phyloP scores from a whole-genome alignment of 257 asterid genomes.

The Prunella vulgaris region DNA sequence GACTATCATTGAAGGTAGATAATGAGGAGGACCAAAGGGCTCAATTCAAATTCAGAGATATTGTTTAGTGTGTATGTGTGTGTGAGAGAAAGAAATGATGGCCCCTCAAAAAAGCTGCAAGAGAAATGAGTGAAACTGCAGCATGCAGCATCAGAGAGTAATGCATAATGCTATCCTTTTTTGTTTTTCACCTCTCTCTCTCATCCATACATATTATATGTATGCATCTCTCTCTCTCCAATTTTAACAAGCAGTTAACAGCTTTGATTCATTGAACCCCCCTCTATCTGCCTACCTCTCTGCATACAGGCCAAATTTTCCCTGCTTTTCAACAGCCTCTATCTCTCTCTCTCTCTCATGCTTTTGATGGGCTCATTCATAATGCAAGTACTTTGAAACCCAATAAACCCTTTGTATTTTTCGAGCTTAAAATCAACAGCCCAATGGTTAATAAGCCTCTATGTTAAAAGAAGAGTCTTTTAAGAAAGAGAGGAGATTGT shows the following conservation, averaged over 20 bases:
- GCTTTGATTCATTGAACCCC: no score
- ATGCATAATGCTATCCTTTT: conserved; percentile 18
- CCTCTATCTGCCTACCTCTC: conserved; percentile 24
- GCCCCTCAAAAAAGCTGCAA: conserved; percentile 76
- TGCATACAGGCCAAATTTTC: conserved; percentile 2
- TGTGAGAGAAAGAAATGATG: conserved; percentile 19
- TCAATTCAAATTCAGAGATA: not conserved
- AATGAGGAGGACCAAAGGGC: conserved; percentile 16
- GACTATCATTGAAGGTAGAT: conserved; percentile 34
- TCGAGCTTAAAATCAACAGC: conserved; percentile 13
- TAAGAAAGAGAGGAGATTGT: conserved; percentile 35
- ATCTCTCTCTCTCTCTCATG: no score
- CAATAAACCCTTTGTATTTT: conserved; percentile 26
- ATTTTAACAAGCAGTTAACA: no score
- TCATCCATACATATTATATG: no score
- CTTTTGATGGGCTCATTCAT: conserved; percentile 37
- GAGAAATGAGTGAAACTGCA: conserved; percentile 80
- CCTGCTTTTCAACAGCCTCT: conserved; percentile 33
- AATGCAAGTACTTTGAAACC: conserved; percentile 29
- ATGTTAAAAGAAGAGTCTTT: conserved; percentile 30
- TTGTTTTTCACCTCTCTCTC: not conserved
- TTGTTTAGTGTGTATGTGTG: not conserved
- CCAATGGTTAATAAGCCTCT: conserved; percentile 35
- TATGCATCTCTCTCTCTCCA: conserved; percentile 10
- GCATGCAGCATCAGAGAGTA: conserved; percentile 33